Evolutionary conservation across 257 asterid genomes (phyloP).

Genomic region (Solanum sejunctum): DNA sequence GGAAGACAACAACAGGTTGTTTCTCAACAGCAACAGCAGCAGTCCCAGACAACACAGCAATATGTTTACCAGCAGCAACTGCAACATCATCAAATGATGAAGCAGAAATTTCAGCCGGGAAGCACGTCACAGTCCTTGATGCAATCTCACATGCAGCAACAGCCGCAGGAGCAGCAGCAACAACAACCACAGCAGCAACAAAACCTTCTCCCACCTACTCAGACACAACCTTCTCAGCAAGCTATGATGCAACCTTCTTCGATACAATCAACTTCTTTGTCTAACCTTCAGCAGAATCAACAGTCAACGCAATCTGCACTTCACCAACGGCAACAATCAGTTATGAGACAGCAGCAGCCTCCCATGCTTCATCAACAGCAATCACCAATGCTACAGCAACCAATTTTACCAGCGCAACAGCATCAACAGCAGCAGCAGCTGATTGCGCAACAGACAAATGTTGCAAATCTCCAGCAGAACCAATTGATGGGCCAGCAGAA

Average conservation of each 20-base stretch:
- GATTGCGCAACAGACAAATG: conserved; percentile 54
- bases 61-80: conserved; percentile 71
- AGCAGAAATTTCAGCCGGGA: conserved; percentile 74
- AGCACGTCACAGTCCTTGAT: conserved; percentile 43
- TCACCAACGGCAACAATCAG: conserved; percentile 82
- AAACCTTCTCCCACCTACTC: conserved; percentile 57
- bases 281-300: conserved; percentile 67
- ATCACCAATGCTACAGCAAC: conserved; percentile 44
- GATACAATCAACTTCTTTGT: conserved; percentile 57
- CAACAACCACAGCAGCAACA: conserved; percentile 48
- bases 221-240: conserved; percentile 80
- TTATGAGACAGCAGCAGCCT: conserved; percentile 65
- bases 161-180: conserved; percentile 32
- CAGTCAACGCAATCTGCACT: conserved; percentile 64
- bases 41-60: conserved; percentile 54
- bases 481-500: conserved; percentile 69
- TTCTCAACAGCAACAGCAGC: conserved; percentile 70
- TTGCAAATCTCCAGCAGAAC: conserved; percentile 60
- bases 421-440: conserved; percentile 47
- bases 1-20: conserved; percentile 69
- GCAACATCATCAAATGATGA: conserved; percentile 57
- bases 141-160: conserved; percentile 53
- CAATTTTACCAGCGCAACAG: conserved; percentile 45
- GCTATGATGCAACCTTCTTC: conserved; percentile 66
- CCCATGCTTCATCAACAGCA: conserved; percentile 37